Evolutionary conservation across 192 early-diverging fungal species (phyloP).

Genomic region (Thamnidium elegans): DNA sequence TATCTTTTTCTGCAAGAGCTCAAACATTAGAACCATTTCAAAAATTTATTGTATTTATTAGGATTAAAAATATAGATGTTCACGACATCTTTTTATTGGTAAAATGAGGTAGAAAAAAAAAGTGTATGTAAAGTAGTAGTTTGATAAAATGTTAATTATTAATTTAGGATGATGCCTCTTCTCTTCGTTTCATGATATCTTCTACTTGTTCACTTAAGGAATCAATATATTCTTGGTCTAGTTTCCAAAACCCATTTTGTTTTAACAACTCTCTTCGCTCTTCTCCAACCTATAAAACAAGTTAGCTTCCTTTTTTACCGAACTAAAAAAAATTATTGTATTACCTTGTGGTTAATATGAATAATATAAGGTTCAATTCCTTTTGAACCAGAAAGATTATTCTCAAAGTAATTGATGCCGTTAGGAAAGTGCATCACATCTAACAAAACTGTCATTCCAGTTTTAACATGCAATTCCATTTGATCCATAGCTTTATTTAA

Average conservation of each 20-base stretch:
- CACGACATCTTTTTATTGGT: no score
- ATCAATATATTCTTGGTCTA: constrained; percentile 5
- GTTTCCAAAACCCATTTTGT: constrained; percentile 9
- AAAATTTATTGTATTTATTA: no score
- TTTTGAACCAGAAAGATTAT: constrained; percentile 12
- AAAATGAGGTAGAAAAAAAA: no score
- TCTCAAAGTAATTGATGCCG: constrained; percentile 24
- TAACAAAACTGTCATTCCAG: constrained; percentile 18
- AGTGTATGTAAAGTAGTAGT: no score
- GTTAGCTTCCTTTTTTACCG: no score
- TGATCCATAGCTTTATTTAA: constrained; percentile 26
- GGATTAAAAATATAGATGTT: no score
- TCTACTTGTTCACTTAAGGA: no score
- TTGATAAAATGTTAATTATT: no score
- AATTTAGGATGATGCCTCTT: no score
- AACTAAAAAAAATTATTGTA: not conserved
- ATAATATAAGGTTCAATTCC: constrained; percentile 32
- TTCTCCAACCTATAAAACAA: constrained; percentile 2
- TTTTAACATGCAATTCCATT: constrained; percentile 26
- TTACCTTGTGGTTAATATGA: constrained; percentile 36
- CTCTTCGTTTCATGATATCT: no score
- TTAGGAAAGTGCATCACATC: constrained; percentile 35
- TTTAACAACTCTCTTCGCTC: constrained; percentile 6
- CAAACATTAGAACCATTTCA: no score
- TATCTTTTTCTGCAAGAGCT: no score